phyloP scores from a whole-genome alignment of 1,284 basidiomycete genomes.

The Mycena sp. region DNA sequence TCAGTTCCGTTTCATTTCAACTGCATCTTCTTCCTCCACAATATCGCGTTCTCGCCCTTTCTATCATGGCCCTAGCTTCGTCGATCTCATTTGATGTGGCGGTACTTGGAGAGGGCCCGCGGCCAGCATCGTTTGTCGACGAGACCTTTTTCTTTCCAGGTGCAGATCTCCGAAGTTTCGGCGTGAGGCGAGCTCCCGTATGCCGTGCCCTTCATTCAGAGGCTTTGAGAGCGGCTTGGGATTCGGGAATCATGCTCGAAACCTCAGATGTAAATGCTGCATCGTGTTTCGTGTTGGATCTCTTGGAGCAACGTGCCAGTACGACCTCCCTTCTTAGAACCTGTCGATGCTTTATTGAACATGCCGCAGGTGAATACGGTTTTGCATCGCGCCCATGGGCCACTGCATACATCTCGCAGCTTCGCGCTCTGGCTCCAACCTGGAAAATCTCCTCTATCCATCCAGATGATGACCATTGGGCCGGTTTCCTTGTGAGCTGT shows the following conservation, averaged over 20 bases:
- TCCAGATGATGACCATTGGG: background rate
- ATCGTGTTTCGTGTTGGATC: conserved; percentile 13
- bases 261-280: conserved; percentile 16
- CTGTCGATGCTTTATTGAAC: background rate
- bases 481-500: conserved; percentile 2
- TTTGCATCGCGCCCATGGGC: conserved; percentile 16
- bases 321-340: background rate
- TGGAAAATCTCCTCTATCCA: background rate
- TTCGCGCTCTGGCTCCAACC: conserved; percentile 10
- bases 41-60: conserved; percentile 17
- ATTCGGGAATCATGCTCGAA: conserved; percentile 10
- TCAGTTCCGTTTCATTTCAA: conserved; percentile 14
- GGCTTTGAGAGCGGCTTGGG: conserved; percentile 20
- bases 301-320: conserved; percentile 12
- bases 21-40: conserved; percentile 12
- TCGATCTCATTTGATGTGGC: conserved; percentile 12
- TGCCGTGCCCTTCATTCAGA: conserved; percentile 2
- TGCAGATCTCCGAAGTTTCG: conserved; percentile 2
- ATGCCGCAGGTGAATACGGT: conserved; percentile 1
- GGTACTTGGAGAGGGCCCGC: conserved; percentile 4
- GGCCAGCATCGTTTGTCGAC: conserved; percentile 9
- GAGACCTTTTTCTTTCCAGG: background rate
- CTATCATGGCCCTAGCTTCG: conserved; percentile 11
- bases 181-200: background rate
- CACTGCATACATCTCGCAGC: conserved; percentile 7